Base-by-base conservation (phyloP, 2,329 filamentous ascomycete species). In the Xylaria sp. region DNA sequence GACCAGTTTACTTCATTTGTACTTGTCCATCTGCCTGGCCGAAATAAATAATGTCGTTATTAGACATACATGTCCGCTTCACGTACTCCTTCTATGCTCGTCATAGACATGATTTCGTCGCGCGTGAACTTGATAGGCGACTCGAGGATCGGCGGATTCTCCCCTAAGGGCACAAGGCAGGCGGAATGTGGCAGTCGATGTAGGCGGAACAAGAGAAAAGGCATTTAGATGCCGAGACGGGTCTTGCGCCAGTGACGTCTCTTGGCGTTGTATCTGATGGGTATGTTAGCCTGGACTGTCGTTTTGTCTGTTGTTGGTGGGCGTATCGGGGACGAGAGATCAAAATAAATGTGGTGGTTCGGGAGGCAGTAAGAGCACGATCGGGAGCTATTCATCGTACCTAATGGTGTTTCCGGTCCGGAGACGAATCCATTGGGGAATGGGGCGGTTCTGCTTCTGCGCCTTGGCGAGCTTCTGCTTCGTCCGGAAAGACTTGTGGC, bases 401-500 rank as follows among this genome's bases (percentile, higher is more conserved):
- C 95, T 93, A 88, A 99, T 98, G 86, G 94, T 98, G 91, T 99
- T 99, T 86, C 91, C 92, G 81, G 96, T 98, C 85, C 95, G 92
- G 82, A 99, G 91, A 84, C 96, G 92, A 84, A 99, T 98, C 96
- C 96, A 99, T 90, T 99, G 96, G 77, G 96, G 96, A 84, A 99
- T 98, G 79, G 96, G 96, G 84, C 96, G 92, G 92, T 99, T 99
- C 90, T 98, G 95, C 91, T 97, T 98, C 90, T 98, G 95, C 84
- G 96, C 96, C 90, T 95, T 98, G 83, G 96, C 96, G 88, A 99
- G 94, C 96, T 99, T 99, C 87, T 97, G 92, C 94, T 99, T 99
- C 87, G 94, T 98, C 85, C 94, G 93, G 94, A 99, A 99, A 84
- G 94, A 93, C 92, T 99, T 99, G 89, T 99, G 94, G 92, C 92